These are phyloP conservation scores for Saccharum spontaneum DNA, from an alignment of 176 grass and related monocot genomes.

Conservation along the genomic window DNA sequence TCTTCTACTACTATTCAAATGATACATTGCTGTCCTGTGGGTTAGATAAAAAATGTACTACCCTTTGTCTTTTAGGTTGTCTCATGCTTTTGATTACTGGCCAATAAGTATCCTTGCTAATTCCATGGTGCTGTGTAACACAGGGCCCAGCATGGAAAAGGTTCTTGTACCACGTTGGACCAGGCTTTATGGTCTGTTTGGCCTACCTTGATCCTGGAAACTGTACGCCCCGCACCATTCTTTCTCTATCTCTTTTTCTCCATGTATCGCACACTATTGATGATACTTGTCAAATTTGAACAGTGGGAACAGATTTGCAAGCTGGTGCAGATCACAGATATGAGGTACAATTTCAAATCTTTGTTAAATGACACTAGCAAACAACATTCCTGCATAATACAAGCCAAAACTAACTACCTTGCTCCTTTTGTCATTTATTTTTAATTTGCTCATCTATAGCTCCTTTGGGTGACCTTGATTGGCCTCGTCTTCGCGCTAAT, in stretches of 20 bases:
- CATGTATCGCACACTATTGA: not conserved
- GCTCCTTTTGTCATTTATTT: not conserved
- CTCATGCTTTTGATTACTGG: not conserved
- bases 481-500: conserved; percentile 75
- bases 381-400: not conserved
- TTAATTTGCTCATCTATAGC: conserved; percentile 41
- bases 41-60: not conserved
- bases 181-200: conserved; percentile 79
- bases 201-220: conserved; percentile 91
- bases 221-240: conserved; percentile 30
- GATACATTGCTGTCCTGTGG: not conserved
- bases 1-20: not conserved
- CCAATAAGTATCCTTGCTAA: not conserved
- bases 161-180: conserved; percentile 72
- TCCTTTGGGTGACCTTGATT: conserved; percentile 82
- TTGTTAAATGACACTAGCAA: not conserved
- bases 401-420: not conserved
- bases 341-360: conserved; percentile 47
- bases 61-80: not conserved
- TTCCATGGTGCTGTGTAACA: not conserved
- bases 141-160: conserved; percentile 67
- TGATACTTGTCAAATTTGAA: conserved; percentile 2
- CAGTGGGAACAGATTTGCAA: conserved; percentile 90
- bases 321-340: conserved; percentile 82
- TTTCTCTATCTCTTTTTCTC: not conserved